A percentile compares a stretch with the other conserved stretches of the same genome.
phyloP scores from a whole-genome alignment of 2,329 filamentous ascomycete species.

The Daldinia eschscholtzii region DNA sequence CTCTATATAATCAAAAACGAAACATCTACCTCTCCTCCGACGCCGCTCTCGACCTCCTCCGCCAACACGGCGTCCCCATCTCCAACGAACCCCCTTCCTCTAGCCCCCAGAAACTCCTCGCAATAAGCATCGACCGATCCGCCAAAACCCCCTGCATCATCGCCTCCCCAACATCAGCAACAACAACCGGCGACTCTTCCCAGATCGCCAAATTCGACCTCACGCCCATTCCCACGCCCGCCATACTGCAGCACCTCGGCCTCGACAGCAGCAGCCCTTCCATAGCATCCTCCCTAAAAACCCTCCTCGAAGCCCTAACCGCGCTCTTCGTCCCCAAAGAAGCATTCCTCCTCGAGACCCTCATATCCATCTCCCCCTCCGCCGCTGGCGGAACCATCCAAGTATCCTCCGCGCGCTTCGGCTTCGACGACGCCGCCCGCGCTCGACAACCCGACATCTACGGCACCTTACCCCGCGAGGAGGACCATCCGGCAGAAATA shows the following conservation, averaged over 20 bases:
- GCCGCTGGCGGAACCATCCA: constrained; percentile 50
- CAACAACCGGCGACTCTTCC: constrained; percentile 55
- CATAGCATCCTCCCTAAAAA: constrained; percentile 57
- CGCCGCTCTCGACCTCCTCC: constrained; percentile 68
- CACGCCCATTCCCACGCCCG: constrained; percentile 59
- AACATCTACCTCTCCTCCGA: constrained; percentile 67
- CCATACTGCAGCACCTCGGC: constrained; percentile 64
- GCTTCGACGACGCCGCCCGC: constrained; percentile 77
- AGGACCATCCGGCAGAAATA: constrained; percentile 66
- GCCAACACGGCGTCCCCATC: constrained; percentile 61
- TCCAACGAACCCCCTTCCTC: constrained; percentile 53
- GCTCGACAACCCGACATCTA: constrained; percentile 73
- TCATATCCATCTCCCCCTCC: constrained; percentile 47
- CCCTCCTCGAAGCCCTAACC: constrained; percentile 67
- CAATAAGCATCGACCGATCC: constrained; percentile 74
- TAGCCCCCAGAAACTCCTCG: constrained; percentile 64
- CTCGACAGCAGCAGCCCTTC: constrained; percentile 61
- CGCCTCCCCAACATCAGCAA: constrained; percentile 62
- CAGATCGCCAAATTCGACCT: constrained; percentile 71
- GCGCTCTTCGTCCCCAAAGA: constrained; percentile 73
- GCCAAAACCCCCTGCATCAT: constrained; percentile 73
- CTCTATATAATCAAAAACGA: no score
- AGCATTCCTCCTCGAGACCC: constrained; percentile 70
- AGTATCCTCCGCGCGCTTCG: constrained; percentile 64
- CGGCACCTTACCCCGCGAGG: constrained; percentile 55